Evolutionary conservation across 108 stramenopile genomes (phyloP).

Genomic region (Chaetoceros muelleri): DNA sequence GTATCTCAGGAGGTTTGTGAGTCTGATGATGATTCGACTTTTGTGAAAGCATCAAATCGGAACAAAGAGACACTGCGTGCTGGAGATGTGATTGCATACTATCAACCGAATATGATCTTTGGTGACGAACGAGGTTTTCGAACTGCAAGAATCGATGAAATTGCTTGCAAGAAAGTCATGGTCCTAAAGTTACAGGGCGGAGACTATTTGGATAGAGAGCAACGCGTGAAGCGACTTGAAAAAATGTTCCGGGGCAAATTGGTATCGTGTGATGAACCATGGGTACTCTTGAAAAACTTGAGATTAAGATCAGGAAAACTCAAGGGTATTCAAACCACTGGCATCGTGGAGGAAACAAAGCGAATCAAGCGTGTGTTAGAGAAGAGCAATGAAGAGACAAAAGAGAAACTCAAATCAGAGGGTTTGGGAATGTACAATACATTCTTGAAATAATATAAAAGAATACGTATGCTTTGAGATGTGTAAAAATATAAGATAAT

Average conservation of each 20-base stretch:
- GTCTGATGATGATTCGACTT: neutral
- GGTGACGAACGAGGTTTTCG: conserved; percentile 4
- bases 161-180: neutral
- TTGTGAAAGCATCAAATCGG: neutral
- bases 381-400: neutral
- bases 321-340: neutral
- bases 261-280: neutral
- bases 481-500: no score
- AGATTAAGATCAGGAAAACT: neutral
- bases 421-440: neutral
- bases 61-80: conserved; percentile 1
- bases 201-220: conserved; percentile 3
- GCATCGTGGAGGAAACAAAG: neutral
- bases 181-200: conserved; percentile 6
- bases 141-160: neutral
- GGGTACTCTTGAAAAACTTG: neutral
- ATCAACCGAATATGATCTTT: neutral
- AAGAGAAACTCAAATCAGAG: neutral
- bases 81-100: conserved; percentile 12
- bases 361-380: neutral
- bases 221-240: conserved; percentile 1
- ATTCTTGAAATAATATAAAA: neutral
- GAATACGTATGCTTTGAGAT: no score
- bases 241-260: neutral
- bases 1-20: neutral